Evolutionary conservation across 225 moss, liverwort and hornwort genomes (phyloP).

Genomic region (Sphagnum tenellum): DNA sequence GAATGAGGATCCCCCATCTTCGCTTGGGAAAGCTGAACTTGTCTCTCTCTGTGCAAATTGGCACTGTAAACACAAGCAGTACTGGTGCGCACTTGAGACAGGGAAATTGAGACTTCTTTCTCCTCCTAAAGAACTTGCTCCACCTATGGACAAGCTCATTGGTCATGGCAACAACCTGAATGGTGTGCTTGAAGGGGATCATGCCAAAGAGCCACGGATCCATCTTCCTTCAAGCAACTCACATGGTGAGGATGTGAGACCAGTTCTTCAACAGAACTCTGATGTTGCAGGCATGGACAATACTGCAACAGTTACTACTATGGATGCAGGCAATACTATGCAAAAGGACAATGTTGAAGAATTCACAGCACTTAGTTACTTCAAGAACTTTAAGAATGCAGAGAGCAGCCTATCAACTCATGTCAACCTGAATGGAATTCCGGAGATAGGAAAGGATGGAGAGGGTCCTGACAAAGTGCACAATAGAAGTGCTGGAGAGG

Average conservation of each 20-base stretch:
- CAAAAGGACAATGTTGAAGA: no score
- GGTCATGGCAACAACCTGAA: background rate
- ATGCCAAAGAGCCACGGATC: no score
- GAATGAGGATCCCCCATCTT: constrained; percentile 22
- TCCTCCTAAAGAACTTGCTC: background rate
- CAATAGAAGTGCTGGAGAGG: background rate
- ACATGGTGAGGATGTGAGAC: no score
- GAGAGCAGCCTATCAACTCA: no score
- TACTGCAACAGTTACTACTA: no score
- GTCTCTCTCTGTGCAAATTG: constrained; percentile 27
- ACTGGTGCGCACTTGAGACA: constrained; percentile 29
- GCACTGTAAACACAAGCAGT: constrained; percentile 34
- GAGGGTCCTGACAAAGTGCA: background rate
- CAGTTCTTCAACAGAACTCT: background rate
- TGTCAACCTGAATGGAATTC: no score
- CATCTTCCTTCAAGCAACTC: no score
- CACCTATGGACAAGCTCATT: background rate
- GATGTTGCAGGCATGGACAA: no score
- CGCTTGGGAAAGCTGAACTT: constrained; percentile 23
- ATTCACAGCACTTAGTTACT: no score
- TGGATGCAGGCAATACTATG: no score
- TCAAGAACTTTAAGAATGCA: no score
- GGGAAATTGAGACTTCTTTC: background rate
- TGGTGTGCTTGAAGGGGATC: background rate
- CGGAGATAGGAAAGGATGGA: no score